Conservation (phyloP, 2,329 filamentous ascomycete species). For the Epichloe uncinata region DNA sequence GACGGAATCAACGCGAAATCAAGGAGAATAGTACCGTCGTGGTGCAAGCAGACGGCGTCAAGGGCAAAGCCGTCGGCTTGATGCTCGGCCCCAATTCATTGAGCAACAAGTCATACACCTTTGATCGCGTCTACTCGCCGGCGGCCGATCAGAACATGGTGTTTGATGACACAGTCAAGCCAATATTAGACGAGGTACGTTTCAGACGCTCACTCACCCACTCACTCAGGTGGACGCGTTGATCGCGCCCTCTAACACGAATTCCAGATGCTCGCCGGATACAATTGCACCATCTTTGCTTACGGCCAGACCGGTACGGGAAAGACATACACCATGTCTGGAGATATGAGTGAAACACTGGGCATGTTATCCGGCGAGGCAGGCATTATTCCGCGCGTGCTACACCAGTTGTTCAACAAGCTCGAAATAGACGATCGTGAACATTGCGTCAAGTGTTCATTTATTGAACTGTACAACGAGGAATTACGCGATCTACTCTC, state of each 20-base stretch:
- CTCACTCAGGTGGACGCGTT: background rate
- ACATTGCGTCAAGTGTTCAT: constrained; percentile 90
- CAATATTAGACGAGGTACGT: constrained; percentile 79
- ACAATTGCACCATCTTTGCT: constrained; percentile 97
- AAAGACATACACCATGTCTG: constrained; percentile 99
- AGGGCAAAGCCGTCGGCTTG: constrained; percentile 70
- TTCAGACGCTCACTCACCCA: background rate
- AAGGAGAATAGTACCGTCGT: constrained; percentile 92
- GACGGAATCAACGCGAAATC: constrained; percentile 83
- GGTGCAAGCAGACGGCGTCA: constrained; percentile 74
- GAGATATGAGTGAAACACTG: constrained; percentile 80
- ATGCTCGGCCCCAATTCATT: constrained; percentile 87
- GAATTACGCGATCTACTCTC: constrained; percentile 84
- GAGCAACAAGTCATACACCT: constrained; percentile 92
- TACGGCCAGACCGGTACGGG: constrained; percentile 97
- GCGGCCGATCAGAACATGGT: constrained; percentile 89
- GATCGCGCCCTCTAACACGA: background rate
- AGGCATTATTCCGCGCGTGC: constrained; percentile 84
- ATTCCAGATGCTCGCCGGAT: constrained; percentile 72
- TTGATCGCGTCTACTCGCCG: constrained; percentile 93
- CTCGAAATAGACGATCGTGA: constrained; percentile 69
- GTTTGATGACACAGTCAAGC: constrained; percentile 89
- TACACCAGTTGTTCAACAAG: constrained; percentile 77
- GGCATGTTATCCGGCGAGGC: constrained; percentile 82
- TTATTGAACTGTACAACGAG: constrained; percentile 97